phyloP scores from a whole-genome alignment of 139 green algal genomes.

The Auxenochlorella protothecoides region DNA sequence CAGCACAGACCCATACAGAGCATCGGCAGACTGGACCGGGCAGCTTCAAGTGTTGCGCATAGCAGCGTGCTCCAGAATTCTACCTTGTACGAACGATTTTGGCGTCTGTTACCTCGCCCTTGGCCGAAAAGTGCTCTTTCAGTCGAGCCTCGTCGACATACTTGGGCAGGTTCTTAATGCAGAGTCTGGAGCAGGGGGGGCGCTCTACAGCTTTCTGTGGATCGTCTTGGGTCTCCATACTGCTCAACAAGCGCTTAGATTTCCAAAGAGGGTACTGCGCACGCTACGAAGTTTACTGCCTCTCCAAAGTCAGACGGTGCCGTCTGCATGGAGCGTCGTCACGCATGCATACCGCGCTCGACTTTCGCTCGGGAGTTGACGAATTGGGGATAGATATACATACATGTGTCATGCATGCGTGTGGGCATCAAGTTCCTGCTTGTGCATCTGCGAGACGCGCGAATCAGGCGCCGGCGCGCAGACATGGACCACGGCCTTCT shows the following conservation, averaged over 20 bases:
- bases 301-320: neutral
- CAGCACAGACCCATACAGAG: no score
- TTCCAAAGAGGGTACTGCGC: neutral
- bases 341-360: no score
- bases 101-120: constrained; percentile 89
- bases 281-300: neutral
- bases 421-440: neutral
- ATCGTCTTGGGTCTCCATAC: neutral
- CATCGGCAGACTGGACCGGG: no score
- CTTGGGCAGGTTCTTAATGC: constrained; percentile 91
- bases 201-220: constrained; percentile 3
- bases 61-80: no score
- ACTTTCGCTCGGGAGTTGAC: no score
- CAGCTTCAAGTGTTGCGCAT: no score
- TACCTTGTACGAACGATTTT: constrained; percentile 85
- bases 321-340: no score
- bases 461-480: no score
- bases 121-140: constrained; percentile 71
- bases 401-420: neutral
- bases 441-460: no score
- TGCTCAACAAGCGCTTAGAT: neutral
- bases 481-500: no score
- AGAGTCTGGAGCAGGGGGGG: constrained; percentile 53
- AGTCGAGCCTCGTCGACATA: constrained; percentile 67
- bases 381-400: neutral